These are phyloP conservation scores for Linnemannia schmuckeri DNA, from an alignment of 192 early-diverging fungal genomes.

Conservation along the genomic window DNA sequence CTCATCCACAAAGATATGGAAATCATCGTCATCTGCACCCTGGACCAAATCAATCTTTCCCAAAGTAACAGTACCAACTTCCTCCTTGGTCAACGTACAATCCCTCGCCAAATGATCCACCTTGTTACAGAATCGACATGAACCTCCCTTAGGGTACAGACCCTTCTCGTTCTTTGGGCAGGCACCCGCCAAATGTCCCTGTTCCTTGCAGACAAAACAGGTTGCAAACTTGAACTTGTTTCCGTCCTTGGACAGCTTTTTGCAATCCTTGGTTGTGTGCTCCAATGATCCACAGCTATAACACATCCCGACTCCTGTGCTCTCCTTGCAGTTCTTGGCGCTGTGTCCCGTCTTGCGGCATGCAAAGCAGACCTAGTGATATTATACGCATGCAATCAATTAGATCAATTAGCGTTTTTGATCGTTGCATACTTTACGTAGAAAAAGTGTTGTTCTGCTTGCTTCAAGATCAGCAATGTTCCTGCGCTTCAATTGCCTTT, in stretches of 20 bases:
- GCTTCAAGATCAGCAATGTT: neutral
- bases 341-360: slow-evolving; percentile 89
- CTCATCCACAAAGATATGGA: slow-evolving; percentile 77
- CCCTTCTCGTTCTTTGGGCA: slow-evolving; percentile 94
- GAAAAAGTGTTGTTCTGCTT: neutral
- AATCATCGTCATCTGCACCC: slow-evolving; percentile 96
- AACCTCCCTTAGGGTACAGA: slow-evolving; percentile 91
- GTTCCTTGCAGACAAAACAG: slow-evolving; percentile 90
- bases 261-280: slow-evolving; percentile 86
- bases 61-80: slow-evolving; percentile 67
- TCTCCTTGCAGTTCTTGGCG: slow-evolving; percentile 84
- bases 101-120: slow-evolving; percentile 88
- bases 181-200: slow-evolving; percentile 84
- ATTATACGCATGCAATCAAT: neutral
- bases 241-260: slow-evolving; percentile 64
- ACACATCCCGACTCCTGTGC: slow-evolving; percentile 76
- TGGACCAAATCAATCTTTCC: slow-evolving; percentile 87
- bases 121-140: slow-evolving; percentile 90
- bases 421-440: neutral
- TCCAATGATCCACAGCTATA: slow-evolving; percentile 91
- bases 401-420: neutral
- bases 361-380: slow-evolving; percentile 79
- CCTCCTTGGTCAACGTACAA: slow-evolving; percentile 78
- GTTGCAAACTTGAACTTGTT: slow-evolving; percentile 80
- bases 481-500: neutral